These are phyloP conservation scores for Thermothelomyces thermophilus DNA, from an alignment of 2,329 filamentous ascomycete species.

Conservation along the genomic window DNA sequence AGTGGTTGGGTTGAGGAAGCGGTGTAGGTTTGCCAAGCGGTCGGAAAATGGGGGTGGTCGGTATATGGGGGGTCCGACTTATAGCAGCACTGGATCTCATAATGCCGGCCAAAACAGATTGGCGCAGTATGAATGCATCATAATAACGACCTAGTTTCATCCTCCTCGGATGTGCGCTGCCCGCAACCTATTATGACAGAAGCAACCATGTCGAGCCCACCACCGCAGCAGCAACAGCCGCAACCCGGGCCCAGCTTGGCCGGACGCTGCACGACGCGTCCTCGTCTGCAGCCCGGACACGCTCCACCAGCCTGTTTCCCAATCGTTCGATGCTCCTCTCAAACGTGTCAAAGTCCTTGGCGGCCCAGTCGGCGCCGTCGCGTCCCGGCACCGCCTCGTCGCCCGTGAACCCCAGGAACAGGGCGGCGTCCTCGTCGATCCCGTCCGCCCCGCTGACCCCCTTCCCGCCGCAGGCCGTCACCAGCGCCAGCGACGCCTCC, in stretches of 20 bases:
- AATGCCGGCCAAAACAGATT: too few relatives aligned
- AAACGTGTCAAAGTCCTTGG: conserved; percentile 42
- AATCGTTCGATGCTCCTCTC: conserved; percentile 44
- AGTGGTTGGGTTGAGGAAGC: too few relatives aligned
- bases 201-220: neutral
- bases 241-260: neutral
- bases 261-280: neutral
- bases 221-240: neutral
- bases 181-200: neutral
- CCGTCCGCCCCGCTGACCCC: conserved; percentile 49
- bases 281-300: conserved; percentile 22
- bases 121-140: too few relatives aligned
- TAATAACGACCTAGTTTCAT: too few relatives aligned
- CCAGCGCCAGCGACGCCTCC: conserved; percentile 43
- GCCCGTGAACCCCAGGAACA: conserved; percentile 57
- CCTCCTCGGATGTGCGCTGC: neutral
- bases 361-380: conserved; percentile 48
- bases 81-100: too few relatives aligned
- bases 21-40: too few relatives aligned
- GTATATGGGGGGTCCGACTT: too few relatives aligned
- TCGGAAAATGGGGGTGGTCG: too few relatives aligned
- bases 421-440: conserved; percentile 50
- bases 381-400: conserved; percentile 49
- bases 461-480: conserved; percentile 42
- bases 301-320: conserved; percentile 45